Percentiles rank a stretch among this genome's conserved stretches.
These are phyloP conservation scores for Komagataella pastoris DNA, from an alignment of 805 yeast genomes.

Conservation along the genomic window DNA sequence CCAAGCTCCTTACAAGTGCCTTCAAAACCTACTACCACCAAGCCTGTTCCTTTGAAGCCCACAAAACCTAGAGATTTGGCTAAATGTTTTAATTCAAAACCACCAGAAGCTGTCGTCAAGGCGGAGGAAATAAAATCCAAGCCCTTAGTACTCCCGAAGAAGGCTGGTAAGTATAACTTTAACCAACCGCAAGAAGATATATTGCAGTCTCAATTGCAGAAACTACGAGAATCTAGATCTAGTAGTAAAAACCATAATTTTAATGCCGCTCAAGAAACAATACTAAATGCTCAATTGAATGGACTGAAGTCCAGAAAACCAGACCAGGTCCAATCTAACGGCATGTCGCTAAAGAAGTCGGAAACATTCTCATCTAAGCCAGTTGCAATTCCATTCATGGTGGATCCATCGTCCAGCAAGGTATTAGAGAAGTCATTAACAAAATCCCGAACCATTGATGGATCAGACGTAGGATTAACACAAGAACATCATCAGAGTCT, in stretches of 20 bases:
- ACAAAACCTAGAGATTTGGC: constrained; percentile 8
- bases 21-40: background rate
- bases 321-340: background rate
- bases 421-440: background rate
- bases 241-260: background rate
- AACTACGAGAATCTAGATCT: background rate
- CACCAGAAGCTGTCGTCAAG: constrained; percentile 16
- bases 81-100: constrained; percentile 7
- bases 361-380: background rate
- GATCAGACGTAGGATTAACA: background rate
- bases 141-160: background rate
- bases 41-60: background rate
- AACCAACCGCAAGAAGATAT: constrained; percentile 2
- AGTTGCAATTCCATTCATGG: constrained; percentile 3
- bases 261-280: background rate
- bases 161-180: constrained; percentile 1
- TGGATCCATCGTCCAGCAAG: background rate
- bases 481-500: constrained; percentile 13
- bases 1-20: background rate
- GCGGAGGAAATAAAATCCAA: constrained; percentile 7
- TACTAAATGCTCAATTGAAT: background rate
- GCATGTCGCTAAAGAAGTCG: background rate
- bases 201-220: constrained; percentile 3
- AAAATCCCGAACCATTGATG: constrained; percentile 6
- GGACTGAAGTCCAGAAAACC: background rate